These are phyloP conservation scores for Hysterangium stoloniferum DNA, from an alignment of 768 basidiomycete genomes.

Conservation along the genomic window DNA sequence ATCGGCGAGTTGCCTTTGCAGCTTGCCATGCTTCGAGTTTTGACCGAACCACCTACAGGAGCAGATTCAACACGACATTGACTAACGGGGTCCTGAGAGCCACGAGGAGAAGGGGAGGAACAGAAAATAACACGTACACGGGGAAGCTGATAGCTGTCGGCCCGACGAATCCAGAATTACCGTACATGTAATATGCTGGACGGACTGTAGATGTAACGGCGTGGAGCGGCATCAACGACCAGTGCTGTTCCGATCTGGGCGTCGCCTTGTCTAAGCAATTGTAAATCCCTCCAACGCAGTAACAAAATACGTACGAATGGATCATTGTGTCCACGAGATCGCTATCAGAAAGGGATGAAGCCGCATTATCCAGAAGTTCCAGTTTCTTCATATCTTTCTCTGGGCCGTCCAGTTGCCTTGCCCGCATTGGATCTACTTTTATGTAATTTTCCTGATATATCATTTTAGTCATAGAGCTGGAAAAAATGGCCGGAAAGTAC, in stretches of 20 bases:
- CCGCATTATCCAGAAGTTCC: conserved; percentile 77
- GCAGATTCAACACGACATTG: not conserved
- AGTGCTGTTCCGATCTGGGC: conserved; percentile 83
- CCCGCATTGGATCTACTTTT: conserved; percentile 65
- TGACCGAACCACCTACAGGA: conserved; percentile 85
- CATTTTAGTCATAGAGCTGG: not conserved
- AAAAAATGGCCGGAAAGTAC: conserved; percentile 28
- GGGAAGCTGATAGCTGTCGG: conserved; percentile 72
- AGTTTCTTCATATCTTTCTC: conserved; percentile 65
- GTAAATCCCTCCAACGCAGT: not conserved
- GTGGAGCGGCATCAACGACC: conserved; percentile 91
- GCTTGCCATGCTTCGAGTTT: conserved; percentile 87
- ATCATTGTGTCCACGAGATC: conserved; percentile 91
- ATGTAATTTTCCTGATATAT: conserved; percentile 81
- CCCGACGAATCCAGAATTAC: conserved; percentile 60
- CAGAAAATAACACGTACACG: conserved; percentile 43
- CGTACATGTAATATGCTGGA: conserved; percentile 81
- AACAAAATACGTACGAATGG: conserved; percentile 57
- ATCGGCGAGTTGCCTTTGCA: conserved; percentile 73
- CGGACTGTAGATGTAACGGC: conserved; percentile 84
- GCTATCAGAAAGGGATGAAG: conserved; percentile 89
- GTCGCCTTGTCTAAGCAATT: conserved; percentile 8
- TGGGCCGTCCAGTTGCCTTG: conserved; percentile 51
- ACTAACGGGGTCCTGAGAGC: not conserved
- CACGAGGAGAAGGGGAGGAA: not conserved